A percentile compares a stretch with the other conserved stretches of the same genome.
phyloP scores from a whole-genome alignment of 208 protist species.

The Leishmania tarentolae region DNA sequence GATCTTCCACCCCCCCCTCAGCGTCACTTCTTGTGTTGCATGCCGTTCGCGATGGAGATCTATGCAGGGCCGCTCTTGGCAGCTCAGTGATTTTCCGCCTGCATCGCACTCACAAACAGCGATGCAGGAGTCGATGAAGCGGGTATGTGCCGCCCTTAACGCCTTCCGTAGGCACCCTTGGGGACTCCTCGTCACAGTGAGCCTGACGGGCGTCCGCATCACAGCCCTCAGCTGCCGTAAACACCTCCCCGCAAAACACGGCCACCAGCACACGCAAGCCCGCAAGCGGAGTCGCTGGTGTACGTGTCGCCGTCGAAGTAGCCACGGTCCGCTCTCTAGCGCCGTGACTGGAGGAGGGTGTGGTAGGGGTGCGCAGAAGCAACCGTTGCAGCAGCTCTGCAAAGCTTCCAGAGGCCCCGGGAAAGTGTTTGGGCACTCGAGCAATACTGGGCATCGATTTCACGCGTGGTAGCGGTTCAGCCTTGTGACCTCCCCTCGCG shows the following conservation, averaged over 20 bases:
- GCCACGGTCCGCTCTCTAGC: neutral
- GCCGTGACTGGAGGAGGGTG: neutral
- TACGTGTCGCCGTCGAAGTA: slow-evolving; percentile 1
- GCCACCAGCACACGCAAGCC: slow-evolving; percentile 3
- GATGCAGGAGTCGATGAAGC: slow-evolving; percentile 22
- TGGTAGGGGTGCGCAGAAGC: slow-evolving; percentile 4
- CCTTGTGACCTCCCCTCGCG: neutral
- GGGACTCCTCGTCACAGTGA: neutral
- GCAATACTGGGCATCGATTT: slow-evolving; percentile 16
- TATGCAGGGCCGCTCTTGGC: neutral
- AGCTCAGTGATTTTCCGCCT: neutral
- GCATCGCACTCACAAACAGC: slow-evolving; percentile 14
- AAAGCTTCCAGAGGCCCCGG: slow-evolving; percentile 30
- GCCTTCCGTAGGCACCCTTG: neutral
- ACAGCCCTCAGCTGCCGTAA: neutral
- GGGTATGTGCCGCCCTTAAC: slow-evolving; percentile 8
- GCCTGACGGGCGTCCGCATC: neutral
- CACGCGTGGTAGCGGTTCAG: neutral
- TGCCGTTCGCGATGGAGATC: neutral
- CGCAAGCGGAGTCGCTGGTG: neutral
- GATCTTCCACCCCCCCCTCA: neutral
- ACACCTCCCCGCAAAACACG: slow-evolving; percentile 21
- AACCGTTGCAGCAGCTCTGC: slow-evolving; percentile 27
- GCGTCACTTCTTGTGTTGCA: neutral
- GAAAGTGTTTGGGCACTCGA: slow-evolving; percentile 40